Conservation (phyloP, 1,284 basidiomycete genomes). For the Ceratobasidium theobromae region DNA sequence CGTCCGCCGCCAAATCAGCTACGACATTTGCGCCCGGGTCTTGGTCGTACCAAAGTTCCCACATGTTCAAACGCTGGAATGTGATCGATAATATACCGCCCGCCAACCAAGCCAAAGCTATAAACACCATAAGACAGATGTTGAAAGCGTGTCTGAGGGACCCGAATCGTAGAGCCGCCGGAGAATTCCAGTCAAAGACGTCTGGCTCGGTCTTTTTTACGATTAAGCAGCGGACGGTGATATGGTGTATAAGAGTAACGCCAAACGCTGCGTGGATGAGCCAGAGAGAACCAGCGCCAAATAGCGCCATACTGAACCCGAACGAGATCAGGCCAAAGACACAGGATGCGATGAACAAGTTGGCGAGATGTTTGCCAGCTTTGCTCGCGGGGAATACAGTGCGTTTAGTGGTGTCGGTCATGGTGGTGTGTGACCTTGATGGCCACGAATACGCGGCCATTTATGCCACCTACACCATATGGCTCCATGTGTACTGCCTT, state of each 20-base stretch:
- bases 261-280: neutral
- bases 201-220: neutral
- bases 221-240: neutral
- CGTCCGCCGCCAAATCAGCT: neutral
- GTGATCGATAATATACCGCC: neutral
- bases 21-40: too few species aligned
- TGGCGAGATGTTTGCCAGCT: neutral
- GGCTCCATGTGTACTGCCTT: neutral
- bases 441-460: too few species aligned
- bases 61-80: neutral
- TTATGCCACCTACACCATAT: neutral
- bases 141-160: neutral
- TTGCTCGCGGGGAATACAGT: neutral
- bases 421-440: neutral
- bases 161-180: neutral
- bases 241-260: conserved; percentile 1
- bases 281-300: neutral
- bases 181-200: neutral
- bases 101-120: neutral
- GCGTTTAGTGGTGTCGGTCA: neutral
- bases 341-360: neutral
- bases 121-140: neutral
- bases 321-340: neutral
- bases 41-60: neutral
- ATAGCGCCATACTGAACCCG: neutral